Conservation (phyloP, 371 early-diverging fungal species). For the Thermomucor indicae-seudaticae region DNA sequence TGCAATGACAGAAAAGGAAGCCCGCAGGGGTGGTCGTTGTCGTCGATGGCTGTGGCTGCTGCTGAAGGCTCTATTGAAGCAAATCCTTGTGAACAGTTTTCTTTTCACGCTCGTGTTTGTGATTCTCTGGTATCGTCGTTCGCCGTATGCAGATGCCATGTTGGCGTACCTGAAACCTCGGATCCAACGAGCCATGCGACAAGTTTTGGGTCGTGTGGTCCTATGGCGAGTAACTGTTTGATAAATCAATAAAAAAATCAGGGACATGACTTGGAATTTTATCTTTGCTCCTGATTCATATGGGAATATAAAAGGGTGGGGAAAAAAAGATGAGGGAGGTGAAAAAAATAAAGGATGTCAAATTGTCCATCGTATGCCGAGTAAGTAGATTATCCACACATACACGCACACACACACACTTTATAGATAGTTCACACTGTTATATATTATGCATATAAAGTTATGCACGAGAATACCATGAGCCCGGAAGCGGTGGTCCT, state of each 20-base stretch:
- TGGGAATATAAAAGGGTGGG: no score
- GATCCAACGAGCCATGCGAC: not conserved
- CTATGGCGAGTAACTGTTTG: conserved; percentile 4
- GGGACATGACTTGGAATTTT: no score
- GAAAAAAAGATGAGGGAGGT: no score
- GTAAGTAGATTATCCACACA: no score
- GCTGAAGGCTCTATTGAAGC: conserved; percentile 9
- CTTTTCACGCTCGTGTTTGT: conserved; percentile 5
- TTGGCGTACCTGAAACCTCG: conserved; percentile 6
- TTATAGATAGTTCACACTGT: no score
- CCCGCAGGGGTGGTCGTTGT: not conserved
- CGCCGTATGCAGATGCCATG: conserved; percentile 10
- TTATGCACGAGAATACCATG: no score
- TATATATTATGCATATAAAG: no score
- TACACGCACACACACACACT: no score
- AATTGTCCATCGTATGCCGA: no score
- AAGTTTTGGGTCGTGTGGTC: conserved; percentile 1
- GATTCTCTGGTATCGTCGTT: conserved; percentile 6
- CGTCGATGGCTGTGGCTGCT: not conserved
- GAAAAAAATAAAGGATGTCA: no score
- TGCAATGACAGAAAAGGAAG: conserved; percentile 5
- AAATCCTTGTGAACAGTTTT: conserved; percentile 5
- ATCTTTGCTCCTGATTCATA: no score
- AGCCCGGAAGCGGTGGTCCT: no score
- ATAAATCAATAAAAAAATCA: not conserved